Evolutionary conservation across 768 basidiomycete genomes (phyloP).

Genomic region (Boletus eberwhitei): DNA sequence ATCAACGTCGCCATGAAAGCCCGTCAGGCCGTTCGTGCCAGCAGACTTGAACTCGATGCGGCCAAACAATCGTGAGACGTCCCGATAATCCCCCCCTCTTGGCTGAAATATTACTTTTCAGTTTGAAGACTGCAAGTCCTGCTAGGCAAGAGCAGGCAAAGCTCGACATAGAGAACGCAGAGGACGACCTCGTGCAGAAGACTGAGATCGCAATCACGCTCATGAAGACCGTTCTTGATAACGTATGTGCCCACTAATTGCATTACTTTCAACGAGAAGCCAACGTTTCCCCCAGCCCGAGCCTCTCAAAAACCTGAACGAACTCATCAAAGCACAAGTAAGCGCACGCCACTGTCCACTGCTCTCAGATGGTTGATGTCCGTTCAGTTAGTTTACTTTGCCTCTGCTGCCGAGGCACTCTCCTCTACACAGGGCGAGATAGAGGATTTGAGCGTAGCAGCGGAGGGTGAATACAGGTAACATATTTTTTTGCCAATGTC

Average conservation of each 20-base stretch:
- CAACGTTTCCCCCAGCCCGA: conserved; percentile 66
- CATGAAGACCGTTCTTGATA: conserved; percentile 98
- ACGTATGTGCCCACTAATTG: conserved; percentile 52
- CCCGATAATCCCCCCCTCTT: neutral
- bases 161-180: conserved; percentile 88
- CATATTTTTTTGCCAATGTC: neutral
- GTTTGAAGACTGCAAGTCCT: conserved; percentile 74
- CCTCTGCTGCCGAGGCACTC: conserved; percentile 75
- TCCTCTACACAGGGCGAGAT: conserved; percentile 86
- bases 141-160: conserved; percentile 87
- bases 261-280: neutral
- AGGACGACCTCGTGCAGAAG: conserved; percentile 95
- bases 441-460: conserved; percentile 88
- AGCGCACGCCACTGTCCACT: conserved; percentile 5
- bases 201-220: conserved; percentile 95
- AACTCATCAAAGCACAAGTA: conserved; percentile 87
- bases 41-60: conserved; percentile 84
- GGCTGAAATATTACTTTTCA: conserved; percentile 29
- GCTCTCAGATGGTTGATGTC: conserved; percentile 3
- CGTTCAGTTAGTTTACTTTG: conserved; percentile 63
- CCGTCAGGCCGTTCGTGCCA: conserved; percentile 72
- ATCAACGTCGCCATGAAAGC: conserved; percentile 93
- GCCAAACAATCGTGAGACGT: conserved; percentile 77
- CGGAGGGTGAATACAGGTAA: conserved; percentile 93
- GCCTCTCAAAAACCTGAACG: conserved; percentile 90